These are phyloP conservation scores for Papiliotrema terrestris DNA, from an alignment of 1,284 basidiomycete genomes.

Conservation along the genomic window DNA sequence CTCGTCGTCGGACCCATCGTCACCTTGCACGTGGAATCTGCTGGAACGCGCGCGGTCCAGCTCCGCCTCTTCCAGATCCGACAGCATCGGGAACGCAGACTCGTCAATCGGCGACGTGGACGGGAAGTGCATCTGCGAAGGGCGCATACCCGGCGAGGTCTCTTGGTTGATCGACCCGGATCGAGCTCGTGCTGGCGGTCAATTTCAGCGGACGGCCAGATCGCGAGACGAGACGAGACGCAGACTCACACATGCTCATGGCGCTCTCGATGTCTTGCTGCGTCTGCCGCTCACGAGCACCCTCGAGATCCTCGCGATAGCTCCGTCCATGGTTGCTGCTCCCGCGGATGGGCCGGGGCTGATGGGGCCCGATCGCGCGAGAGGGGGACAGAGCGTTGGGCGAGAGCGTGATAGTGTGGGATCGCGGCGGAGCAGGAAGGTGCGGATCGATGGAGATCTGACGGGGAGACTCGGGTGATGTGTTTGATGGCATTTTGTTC, in stretches of 20 bases:
- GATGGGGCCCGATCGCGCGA: constrained; percentile 17
- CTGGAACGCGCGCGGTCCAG: constrained; percentile 40
- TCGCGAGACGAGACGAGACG: not conserved
- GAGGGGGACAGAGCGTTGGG: constrained; percentile 26
- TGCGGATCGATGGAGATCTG: constrained; percentile 26
- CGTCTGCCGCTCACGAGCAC: constrained; percentile 37
- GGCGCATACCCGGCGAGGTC: constrained; percentile 22
- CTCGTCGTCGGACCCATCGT: constrained; percentile 23
- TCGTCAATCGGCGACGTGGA: constrained; percentile 45
- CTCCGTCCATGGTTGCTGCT: constrained; percentile 2
- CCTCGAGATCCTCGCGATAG: constrained; percentile 23
- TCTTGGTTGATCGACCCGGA: constrained; percentile 35
- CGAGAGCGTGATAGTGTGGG: constrained; percentile 16
- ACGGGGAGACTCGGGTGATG: constrained; percentile 25
- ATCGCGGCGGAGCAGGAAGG: constrained; percentile 14
- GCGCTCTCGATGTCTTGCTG: constrained; percentile 47
- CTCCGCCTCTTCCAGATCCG: constrained; percentile 47
- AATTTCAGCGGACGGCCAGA: not conserved
- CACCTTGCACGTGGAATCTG: constrained; percentile 20
- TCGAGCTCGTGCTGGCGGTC: constrained; percentile 38
- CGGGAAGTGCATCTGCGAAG: constrained; percentile 24
- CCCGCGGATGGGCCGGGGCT: not conserved
- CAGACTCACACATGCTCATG: constrained; percentile 44
- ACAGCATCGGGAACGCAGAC: constrained; percentile 46
- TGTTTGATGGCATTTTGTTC: no score